A percentile compares a stretch with the other conserved stretches of the same genome.
Conservation (phyloP, 177 flowering plant species). For the Tripterygium wilfordii region DNA sequence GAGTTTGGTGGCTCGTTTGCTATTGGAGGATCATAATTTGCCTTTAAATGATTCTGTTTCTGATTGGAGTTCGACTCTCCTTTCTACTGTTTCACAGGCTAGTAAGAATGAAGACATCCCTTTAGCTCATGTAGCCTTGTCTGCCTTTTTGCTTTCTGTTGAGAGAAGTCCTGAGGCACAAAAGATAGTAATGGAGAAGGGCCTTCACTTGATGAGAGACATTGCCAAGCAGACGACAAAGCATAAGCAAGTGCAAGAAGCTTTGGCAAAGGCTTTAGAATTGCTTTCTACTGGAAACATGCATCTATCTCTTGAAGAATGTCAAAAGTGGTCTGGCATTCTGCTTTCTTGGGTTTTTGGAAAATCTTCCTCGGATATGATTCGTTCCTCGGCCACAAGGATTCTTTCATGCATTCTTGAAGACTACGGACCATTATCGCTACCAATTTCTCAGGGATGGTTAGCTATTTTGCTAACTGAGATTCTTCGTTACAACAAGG, state of each 20-base stretch:
- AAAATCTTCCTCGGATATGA: slow-evolving; percentile 44
- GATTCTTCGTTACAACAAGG: slow-evolving; percentile 44
- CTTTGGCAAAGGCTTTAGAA: slow-evolving; percentile 75
- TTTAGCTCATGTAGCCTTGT: slow-evolving; percentile 71
- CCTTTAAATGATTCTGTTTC: slow-evolving; percentile 82
- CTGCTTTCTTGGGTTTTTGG: slow-evolving; percentile 82
- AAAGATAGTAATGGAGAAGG: slow-evolving; percentile 66
- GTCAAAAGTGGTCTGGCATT: slow-evolving; percentile 84
- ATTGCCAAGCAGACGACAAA: slow-evolving; percentile 52
- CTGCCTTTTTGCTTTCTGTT: slow-evolving; percentile 81
- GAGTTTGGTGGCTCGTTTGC: slow-evolving; percentile 77
- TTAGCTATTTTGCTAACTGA: slow-evolving; percentile 64
- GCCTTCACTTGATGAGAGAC: slow-evolving; percentile 78
- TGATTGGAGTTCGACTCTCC: slow-evolving; percentile 88
- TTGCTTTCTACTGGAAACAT: slow-evolving; percentile 50
- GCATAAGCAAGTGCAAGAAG: slow-evolving; percentile 67
- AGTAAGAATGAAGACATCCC: slow-evolving; percentile 74
- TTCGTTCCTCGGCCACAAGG: slow-evolving; percentile 60
- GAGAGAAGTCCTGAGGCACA: slow-evolving; percentile 64
- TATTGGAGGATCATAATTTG: slow-evolving; percentile 70
- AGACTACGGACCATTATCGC: slow-evolving; percentile 71
- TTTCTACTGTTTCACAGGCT: slow-evolving; percentile 77
- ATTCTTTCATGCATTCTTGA: slow-evolving; percentile 82
- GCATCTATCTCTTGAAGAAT: slow-evolving; percentile 83
- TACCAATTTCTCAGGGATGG: slow-evolving; percentile 97